Evolutionary conservation across 495 filamentous ascomycete species (phyloP), one percentile per base, ranked within the genome.

Genomic region (Penicillium mononematosum): DNA sequence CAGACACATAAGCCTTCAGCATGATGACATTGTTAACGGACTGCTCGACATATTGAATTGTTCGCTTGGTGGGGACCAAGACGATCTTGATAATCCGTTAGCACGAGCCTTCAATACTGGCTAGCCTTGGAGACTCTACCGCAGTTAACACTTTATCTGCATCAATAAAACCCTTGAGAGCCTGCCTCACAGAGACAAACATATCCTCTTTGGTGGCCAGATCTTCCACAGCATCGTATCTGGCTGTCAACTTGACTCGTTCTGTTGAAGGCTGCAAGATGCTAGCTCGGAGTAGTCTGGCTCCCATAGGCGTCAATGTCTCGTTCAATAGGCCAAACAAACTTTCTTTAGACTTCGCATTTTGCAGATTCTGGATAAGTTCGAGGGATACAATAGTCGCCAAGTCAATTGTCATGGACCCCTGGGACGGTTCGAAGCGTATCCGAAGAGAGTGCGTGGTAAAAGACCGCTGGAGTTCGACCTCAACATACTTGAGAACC

Each of bases 391-490:
- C 80, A 34, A 96, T 88, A 2, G 95, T 94, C 11, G 88, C 85
- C 1, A 91, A 79, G 67, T 97, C 94, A 59, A 97, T 92, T 74
- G 92, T 88, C 94, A 98, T 96, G 0, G 90, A 88, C 19, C 91
- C 90, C 65, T 96, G 88, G 2, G 91, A 91, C n/a, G 90, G 86
- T 64, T 89, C 85, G 61, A 93, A 96, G 59, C 85, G 88, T 65
- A 97, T 88, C 2, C 91, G 85, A 29, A 98, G 80, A 17, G 92
- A 91, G 63, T 92, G 88, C 42, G 81, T 78, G 9, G 82, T 74
- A 63, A 97, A 96, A 1, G 80, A 79, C 50, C 83, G 72, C n/a
- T 75, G 69, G 24, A 87, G 72, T 3, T 82, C 82, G 1, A 86
- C 71, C 58, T 95, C 89, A 29, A 95, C 79, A 67, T 92, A 96